Evolutionary conservation across 1,139 yeast genomes (phyloP).

Genomic region (Hanseniaspora sp.): DNA sequence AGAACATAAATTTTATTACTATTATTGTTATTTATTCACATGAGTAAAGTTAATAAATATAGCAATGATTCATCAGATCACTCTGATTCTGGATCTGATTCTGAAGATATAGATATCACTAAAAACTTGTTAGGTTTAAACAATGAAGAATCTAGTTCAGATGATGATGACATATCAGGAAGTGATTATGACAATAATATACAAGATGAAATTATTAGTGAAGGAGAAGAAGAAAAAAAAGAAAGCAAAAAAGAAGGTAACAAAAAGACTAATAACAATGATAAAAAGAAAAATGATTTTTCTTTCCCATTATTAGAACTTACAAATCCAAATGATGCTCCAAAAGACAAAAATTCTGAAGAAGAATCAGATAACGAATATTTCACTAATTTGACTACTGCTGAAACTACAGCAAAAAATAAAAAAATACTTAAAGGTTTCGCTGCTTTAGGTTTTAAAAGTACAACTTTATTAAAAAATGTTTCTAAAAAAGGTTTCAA

Average conservation of each 20-base stretch:
- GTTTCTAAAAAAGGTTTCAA: constrained; percentile 77
- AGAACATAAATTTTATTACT: too few species aligned
- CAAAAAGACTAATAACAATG: constrained; percentile 18
- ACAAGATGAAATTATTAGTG: constrained; percentile 48
- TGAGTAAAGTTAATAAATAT: not conserved
- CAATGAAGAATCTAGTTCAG: constrained; percentile 34
- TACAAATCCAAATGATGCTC: constrained; percentile 43
- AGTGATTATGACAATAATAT: constrained; percentile 33
- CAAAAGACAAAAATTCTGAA: constrained; percentile 31
- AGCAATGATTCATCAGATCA: not conserved
- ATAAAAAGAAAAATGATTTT: constrained; percentile 18
- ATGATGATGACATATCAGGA: constrained; percentile 28
- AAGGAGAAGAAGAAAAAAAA: constrained; percentile 35
- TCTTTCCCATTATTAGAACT: constrained; percentile 58
- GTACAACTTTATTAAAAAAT: constrained; percentile 57
- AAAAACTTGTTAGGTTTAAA: constrained; percentile 43
- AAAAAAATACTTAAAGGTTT: constrained; percentile 60
- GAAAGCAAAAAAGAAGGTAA: constrained; percentile 24
- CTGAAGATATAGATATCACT: constrained; percentile 57
- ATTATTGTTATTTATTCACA: not conserved
- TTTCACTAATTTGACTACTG: constrained; percentile 22
- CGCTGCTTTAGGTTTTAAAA: constrained; percentile 71
- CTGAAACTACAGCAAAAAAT: constrained; percentile 39
- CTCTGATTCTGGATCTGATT: constrained; percentile 10
- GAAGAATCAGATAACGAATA: constrained; percentile 40